These are phyloP conservation scores for Solanum hybrid DNA, from an alignment of 305 asterid species.

Conservation along the genomic window DNA sequence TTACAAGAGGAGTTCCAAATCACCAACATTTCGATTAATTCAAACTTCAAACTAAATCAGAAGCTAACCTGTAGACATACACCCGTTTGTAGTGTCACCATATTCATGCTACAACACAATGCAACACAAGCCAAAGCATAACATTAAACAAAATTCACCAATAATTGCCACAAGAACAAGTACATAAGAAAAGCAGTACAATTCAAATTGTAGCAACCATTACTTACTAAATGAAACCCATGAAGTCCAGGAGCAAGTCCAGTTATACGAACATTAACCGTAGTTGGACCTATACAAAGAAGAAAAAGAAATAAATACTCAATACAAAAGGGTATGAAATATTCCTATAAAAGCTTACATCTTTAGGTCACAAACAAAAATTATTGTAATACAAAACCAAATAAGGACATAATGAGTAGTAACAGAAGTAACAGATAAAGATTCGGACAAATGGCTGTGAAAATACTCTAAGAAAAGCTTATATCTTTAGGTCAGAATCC, in stretches of 20 bases:
- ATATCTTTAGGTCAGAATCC: not conserved
- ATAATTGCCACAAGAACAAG: not conserved
- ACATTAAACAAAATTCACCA: not conserved
- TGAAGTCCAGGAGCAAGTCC: constrained; percentile 93
- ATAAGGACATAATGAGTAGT: not conserved
- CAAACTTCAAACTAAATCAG: not conserved
- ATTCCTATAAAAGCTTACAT: not conserved
- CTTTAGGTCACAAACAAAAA: not conserved
- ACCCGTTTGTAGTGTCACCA: constrained; percentile 95
- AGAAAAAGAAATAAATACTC: not conserved
- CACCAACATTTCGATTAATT: constrained; percentile 2
- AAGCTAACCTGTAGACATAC: constrained; percentile 82
- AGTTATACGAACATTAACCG: constrained; percentile 66
- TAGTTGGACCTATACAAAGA: constrained; percentile 63
- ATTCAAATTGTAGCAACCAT: not conserved
- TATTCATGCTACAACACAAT: constrained; percentile 59
- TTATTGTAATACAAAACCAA: not conserved
- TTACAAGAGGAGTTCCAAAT: not conserved
- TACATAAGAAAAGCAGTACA: not conserved
- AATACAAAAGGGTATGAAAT: not conserved
- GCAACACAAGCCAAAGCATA: not conserved
- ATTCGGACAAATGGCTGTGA: not conserved
- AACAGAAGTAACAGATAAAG: not conserved
- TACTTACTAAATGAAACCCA: constrained; percentile 85
- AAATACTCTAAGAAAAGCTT: not conserved